These are phyloP conservation scores for Syzygium grande DNA, from an alignment of 345 rosid genomes.

Conservation along the genomic window DNA sequence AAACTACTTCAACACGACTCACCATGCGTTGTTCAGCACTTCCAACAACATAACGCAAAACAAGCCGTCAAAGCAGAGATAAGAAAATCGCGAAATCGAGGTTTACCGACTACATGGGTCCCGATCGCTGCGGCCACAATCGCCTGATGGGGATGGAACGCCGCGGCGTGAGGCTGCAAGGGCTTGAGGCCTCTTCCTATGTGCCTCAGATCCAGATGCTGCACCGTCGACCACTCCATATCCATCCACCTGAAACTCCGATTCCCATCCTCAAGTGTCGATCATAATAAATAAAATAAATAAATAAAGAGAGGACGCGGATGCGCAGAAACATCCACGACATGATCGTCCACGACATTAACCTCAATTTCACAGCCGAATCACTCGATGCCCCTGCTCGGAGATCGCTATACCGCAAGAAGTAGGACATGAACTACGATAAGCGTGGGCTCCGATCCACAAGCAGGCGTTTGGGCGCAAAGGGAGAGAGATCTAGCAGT, in stretches of 20 bases:
- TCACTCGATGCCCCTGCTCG: background rate
- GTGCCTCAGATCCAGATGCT: constrained; percentile 92
- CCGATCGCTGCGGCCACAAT: constrained; percentile 75
- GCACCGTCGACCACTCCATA: constrained; percentile 98
- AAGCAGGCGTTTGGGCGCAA: background rate
- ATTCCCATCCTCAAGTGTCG: background rate
- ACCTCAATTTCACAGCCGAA: background rate
- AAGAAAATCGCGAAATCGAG: background rate
- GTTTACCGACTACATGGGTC: constrained; percentile 57
- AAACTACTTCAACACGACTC: background rate
- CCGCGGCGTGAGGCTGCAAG: constrained; percentile 84
- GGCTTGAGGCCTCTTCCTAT: constrained; percentile 68
- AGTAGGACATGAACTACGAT: background rate
- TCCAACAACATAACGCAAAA: background rate
- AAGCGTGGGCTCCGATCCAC: background rate
- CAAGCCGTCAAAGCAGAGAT: background rate
- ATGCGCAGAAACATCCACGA: background rate
- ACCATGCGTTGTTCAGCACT: background rate
- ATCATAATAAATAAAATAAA: background rate
- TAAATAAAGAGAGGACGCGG: background rate
- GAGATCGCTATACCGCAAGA: background rate
- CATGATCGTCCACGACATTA: background rate
- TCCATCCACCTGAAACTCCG: background rate
- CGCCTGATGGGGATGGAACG: constrained; percentile 82
- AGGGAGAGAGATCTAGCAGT: background rate